Base-by-base conservation (phyloP, 345 rosid genomes). In the Kandelia obovata region DNA sequence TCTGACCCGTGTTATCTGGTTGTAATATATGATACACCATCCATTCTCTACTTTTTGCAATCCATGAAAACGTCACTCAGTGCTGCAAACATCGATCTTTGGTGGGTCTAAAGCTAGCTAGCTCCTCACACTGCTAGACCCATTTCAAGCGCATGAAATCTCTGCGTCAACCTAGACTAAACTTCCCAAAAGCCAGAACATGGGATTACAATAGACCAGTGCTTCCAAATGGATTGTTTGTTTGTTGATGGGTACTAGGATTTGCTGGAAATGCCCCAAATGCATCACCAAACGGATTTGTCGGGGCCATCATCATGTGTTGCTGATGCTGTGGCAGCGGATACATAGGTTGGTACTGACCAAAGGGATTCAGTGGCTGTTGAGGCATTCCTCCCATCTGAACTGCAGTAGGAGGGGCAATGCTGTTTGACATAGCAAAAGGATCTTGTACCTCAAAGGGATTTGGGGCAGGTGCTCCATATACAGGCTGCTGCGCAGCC, bases 381-480 rank as follows among this genome's bases (percentile, higher is more conserved):
- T 82, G 87, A 51, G 78, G 27, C 81, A 87, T 70, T 68, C 78
- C 65, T 16, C 83, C 83, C 86, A 90, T 82, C 75, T 86, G 96
- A 47, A 88, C 84, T 0, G 81, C 59, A 11, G 79, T 79, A 64
- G 92, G 81, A 30, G 90, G 74, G 47, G 85, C 80, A 43, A 84
- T 39, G 75, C 59, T 73, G 61, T 76, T 90, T 62, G 92, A 82
- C 68, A 83, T 28, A 9, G 79, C 74, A 61, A 90, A 95, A 35
- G 96, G 92, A 73, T 92, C 98, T 3, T 87, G 93, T 9, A 81
- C 84, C 80, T 83, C 98, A 25, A 96, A 96, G 4, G 99, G 99
- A 52, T 96, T 92, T 25, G 96, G 95, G 31, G 96, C 96, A 43
- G 95, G 87, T 46, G 77, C 76, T 51, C 97, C 99, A 37, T 92